Evolutionary conservation across 2,329 filamentous ascomycete genomes (phyloP), one percentile per base, ranked within the genome.

Genomic region (Trichoderma gracile): DNA sequence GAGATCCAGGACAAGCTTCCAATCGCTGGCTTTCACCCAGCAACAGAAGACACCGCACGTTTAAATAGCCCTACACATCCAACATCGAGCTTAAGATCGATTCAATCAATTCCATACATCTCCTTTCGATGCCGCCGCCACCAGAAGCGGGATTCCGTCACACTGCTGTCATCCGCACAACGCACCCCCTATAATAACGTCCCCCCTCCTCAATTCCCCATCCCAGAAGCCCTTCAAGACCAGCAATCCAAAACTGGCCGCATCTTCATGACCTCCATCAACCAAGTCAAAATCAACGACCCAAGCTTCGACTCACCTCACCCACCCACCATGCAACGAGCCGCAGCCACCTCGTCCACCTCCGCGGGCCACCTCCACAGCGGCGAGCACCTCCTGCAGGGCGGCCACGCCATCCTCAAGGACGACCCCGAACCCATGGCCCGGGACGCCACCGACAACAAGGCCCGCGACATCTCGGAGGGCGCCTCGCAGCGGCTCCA

Each of bases 381-480:
- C 42, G 58, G 42, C 55, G 58, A 61, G 17, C 45, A 49, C 10
- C 14, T 61, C 19, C 45, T 61, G 8, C 58, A 49, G 17, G 58
- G 58, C 23, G 58, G 58, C 3, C 30, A 49, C 23, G 58, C 58
- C 25, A 61, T 61, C 15, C 43, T 61, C 38, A 61, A 61, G 12
- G 47, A 53, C 15, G 58, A 61, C 17, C 19, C 23, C 14, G 58
- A 61, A n/a, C 47, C 33, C 33, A 38, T 38, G 33, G 33, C 33
- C 3, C 33, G 14, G 33, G 33, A 38, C 33, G 33, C 4, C 33
- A 38, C 52, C 3, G 19, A n/a, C 21, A 21, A 12, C 14, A 42
- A n/a, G n/a, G n/a, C 47, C 3, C 15, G 30, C 21, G 27, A 50
- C 14, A 7, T 9, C 19, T 33, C 58, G 38, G 38, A 45, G 7